Conservation (phyloP, 768 basidiomycete species). For the Podaxis sp. region DNA sequence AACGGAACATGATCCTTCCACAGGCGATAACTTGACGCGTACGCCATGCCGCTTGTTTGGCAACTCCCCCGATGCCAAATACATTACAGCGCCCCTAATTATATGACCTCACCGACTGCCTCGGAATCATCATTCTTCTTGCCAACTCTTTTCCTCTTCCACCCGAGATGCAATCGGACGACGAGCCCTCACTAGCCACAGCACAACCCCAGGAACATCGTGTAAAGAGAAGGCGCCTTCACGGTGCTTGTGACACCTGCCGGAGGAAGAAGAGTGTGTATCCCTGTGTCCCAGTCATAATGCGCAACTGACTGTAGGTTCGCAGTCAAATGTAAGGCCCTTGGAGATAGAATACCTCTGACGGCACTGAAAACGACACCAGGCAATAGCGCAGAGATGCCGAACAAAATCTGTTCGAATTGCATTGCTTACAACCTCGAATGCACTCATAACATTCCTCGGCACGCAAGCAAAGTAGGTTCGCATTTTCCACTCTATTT, state of each 20-base stretch:
- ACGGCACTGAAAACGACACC: not conserved
- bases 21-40: not conserved
- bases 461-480: conserved; percentile 44
- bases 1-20: not conserved
- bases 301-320: conserved; percentile 10
- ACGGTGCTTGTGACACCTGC: conserved; percentile 49
- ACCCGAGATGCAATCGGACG: conserved; percentile 18
- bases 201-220: conserved; percentile 16
- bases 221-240: conserved; percentile 40
- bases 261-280: conserved; percentile 41
- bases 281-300: not conserved
- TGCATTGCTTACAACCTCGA: conserved; percentile 46
- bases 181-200: conserved; percentile 14
- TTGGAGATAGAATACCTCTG: not conserved
- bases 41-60: not conserved
- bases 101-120: not conserved
- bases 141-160: too few relatives aligned
- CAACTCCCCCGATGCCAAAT: conserved; percentile 3
- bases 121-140: not conserved
- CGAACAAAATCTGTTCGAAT: conserved; percentile 54
- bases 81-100: not conserved
- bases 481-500: not conserved
- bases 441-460: conserved; percentile 58
- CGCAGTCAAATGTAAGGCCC: conserved; percentile 38
- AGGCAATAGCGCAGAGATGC: conserved; percentile 66